Conservation (phyloP, 345 rosid species). For the Salix dunnii region DNA sequence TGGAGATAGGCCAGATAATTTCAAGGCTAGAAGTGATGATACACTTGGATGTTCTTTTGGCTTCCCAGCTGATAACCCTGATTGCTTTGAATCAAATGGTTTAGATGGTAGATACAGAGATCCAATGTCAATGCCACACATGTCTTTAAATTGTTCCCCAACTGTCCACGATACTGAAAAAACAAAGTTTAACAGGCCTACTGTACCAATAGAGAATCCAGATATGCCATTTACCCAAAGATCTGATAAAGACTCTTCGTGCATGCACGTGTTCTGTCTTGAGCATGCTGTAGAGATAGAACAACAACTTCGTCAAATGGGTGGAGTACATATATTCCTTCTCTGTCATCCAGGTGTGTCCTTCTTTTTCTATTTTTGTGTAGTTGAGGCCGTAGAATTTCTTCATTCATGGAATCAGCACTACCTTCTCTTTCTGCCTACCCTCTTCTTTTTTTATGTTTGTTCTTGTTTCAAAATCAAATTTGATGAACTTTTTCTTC, state of each 20-base stretch:
- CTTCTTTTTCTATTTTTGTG: not conserved
- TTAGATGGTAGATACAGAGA: slow-evolving; percentile 26
- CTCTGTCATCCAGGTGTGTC: slow-evolving; percentile 84
- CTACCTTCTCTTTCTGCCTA: not conserved
- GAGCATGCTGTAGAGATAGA: slow-evolving; percentile 95
- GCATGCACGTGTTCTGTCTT: slow-evolving; percentile 88
- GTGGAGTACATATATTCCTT: slow-evolving; percentile 74
- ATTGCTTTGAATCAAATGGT: slow-evolving; percentile 29
- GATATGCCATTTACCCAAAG: slow-evolving; percentile 38
- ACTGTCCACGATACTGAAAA: slow-evolving; percentile 32
- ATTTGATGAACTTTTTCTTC: not conserved
- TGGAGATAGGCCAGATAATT: slow-evolving; percentile 16
- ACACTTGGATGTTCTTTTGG: slow-evolving; percentile 21
- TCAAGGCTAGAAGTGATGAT: slow-evolving; percentile 30
- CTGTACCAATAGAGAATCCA: slow-evolving; percentile 26
- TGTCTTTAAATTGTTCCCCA: slow-evolving; percentile 28
- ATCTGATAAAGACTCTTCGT: slow-evolving; percentile 73
- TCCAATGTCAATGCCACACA: slow-evolving; percentile 19
- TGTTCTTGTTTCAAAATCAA: not conserved
- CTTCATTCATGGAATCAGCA: not conserved
- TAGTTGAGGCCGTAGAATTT: not conserved
- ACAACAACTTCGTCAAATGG: slow-evolving; percentile 67
- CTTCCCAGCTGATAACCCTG: slow-evolving; percentile 31
- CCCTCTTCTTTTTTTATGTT: not conserved
- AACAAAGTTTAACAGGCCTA: slow-evolving; percentile 26